phyloP scores from a whole-genome alignment of 192 early-diverging fungal species.

The Chytriomyces sp. region DNA sequence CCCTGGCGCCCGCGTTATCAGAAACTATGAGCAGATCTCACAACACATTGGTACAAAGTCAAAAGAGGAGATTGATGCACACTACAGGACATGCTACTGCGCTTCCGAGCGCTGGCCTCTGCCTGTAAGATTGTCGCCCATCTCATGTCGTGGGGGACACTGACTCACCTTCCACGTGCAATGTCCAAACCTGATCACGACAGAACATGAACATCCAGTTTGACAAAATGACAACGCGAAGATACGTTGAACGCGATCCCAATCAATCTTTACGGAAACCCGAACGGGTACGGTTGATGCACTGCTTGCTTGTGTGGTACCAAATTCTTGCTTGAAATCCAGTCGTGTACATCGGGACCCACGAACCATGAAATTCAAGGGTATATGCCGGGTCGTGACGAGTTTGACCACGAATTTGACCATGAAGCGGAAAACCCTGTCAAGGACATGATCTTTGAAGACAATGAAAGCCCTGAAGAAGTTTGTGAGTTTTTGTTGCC shows the following conservation, averaged over 20 bases:
- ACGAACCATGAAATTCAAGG: constrained; percentile 95
- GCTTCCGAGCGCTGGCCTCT: constrained; percentile 77
- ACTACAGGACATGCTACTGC: constrained; percentile 87
- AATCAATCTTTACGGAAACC: constrained; percentile 30
- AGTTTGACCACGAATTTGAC: constrained; percentile 96
- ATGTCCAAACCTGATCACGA: constrained; percentile 10
- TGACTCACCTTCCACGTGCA: background rate
- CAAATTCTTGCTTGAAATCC: constrained; percentile 29
- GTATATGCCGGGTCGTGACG: constrained; percentile 94
- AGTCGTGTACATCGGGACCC: constrained; percentile 81
- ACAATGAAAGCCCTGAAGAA: constrained; percentile 84
- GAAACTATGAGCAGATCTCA: constrained; percentile 93
- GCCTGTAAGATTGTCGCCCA: constrained; percentile 65
- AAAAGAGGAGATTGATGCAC: constrained; percentile 82
- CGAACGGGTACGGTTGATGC: constrained; percentile 14
- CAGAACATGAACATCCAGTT: constrained; percentile 10
- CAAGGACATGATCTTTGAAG: constrained; percentile 92
- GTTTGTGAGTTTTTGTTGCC: constrained; percentile 48
- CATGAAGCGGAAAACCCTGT: constrained; percentile 92
- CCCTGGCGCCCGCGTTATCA: background rate
- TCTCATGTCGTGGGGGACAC: too few relatives aligned
- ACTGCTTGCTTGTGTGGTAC: constrained; percentile 4
- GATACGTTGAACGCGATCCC: constrained; percentile 21
- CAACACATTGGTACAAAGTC: constrained; percentile 92
- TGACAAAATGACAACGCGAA: constrained; percentile 42